Percentiles rank a stretch among this genome's conserved stretches.
phyloP scores from a whole-genome alignment of 192 early-diverging fungal genomes.

The Blastocladiella britannica region DNA sequence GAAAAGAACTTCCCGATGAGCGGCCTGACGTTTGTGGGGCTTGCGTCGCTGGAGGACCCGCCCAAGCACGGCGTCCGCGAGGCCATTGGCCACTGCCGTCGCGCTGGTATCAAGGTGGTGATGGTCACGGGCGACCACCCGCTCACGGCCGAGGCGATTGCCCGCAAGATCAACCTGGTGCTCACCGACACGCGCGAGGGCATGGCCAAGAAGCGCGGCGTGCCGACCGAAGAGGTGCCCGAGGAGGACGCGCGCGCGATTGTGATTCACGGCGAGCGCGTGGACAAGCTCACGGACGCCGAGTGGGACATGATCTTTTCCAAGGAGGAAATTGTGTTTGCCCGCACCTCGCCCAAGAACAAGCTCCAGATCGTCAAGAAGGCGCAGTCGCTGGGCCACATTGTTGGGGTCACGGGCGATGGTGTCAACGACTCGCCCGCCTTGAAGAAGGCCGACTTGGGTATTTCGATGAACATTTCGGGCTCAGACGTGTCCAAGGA shows the following conservation, averaged over 20 bases:
- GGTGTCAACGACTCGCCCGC: slow-evolving; percentile 94
- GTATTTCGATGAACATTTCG: slow-evolving; percentile 90
- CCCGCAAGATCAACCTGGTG: slow-evolving; percentile 87
- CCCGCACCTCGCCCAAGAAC: slow-evolving; percentile 86
- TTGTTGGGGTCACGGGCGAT: slow-evolving; percentile 93
- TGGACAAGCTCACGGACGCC: slow-evolving; percentile 52
- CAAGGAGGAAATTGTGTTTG: slow-evolving; percentile 92
- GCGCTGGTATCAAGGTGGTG: slow-evolving; percentile 87
- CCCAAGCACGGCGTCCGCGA: slow-evolving; percentile 97
- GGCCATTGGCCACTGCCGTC: slow-evolving; percentile 78
- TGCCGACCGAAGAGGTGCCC: slow-evolving; percentile 30
- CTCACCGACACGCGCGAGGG: slow-evolving; percentile 64
- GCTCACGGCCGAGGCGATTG: slow-evolving; percentile 89
- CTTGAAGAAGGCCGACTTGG: slow-evolving; percentile 87
- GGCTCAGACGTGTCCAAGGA: slow-evolving; percentile 94
- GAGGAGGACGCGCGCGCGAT: slow-evolving; percentile 74
- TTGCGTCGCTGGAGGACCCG: slow-evolving; percentile 83
- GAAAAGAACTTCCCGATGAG: slow-evolving; percentile 26
- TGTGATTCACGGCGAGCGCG: slow-evolving; percentile 79
- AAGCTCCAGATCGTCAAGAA: slow-evolving; percentile 90
- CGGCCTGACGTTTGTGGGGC: slow-evolving; percentile 58
- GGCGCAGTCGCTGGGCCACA: slow-evolving; percentile 78
- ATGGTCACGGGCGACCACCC: slow-evolving; percentile 99
- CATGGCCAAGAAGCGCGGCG: slow-evolving; percentile 46
- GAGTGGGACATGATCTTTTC: slow-evolving; percentile 88